Percentiles rank a stretch among this genome's conserved stretches.
These are phyloP conservation scores for Botrytis squamosa DNA, from an alignment of 2,329 filamentous ascomycete genomes.

Conservation along the genomic window DNA sequence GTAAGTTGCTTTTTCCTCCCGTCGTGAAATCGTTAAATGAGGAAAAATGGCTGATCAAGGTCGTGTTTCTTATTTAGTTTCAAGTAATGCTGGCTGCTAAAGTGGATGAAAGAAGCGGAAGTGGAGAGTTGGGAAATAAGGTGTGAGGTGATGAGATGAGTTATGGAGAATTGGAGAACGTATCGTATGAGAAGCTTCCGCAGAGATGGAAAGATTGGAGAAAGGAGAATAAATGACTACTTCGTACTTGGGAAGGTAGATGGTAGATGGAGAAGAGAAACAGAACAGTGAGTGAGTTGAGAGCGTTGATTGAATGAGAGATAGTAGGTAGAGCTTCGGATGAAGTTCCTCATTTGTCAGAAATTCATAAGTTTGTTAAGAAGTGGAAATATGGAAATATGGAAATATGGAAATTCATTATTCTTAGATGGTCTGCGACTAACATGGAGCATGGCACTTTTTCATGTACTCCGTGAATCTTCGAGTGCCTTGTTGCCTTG, in stretches of 20 bases:
- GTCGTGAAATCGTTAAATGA: slow-evolving; percentile 28
- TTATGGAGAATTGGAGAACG: not conserved
- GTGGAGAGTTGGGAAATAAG: not conserved
- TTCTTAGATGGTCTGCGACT: not conserved
- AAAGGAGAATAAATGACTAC: not conserved
- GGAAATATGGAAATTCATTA: not conserved
- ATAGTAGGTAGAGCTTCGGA: not conserved
- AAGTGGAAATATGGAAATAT: not conserved
- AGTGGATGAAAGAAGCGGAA: not conserved
- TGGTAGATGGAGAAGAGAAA: not conserved
- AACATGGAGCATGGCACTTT: not conserved
- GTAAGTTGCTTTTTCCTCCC: slow-evolving; percentile 27
- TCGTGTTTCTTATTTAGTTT: not conserved
- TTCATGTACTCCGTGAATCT: not conserved
- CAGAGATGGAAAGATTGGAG: not conserved
- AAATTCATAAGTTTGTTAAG: not conserved
- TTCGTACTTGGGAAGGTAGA: not conserved
- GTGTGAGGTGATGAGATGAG: slow-evolving; percentile 6
- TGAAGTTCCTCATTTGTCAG: slow-evolving; percentile 20
- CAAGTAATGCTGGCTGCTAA: not conserved
- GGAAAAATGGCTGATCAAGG: not conserved
- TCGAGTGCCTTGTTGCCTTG: not conserved
- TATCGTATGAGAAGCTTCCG: not conserved
- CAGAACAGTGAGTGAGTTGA: not conserved
- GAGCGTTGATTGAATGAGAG: not conserved